Evolutionary conservation across 2,329 filamentous ascomycete genomes (phyloP), one percentile per base, ranked within the genome.

Genomic region (Microdochium trichocladiopsis): DNA sequence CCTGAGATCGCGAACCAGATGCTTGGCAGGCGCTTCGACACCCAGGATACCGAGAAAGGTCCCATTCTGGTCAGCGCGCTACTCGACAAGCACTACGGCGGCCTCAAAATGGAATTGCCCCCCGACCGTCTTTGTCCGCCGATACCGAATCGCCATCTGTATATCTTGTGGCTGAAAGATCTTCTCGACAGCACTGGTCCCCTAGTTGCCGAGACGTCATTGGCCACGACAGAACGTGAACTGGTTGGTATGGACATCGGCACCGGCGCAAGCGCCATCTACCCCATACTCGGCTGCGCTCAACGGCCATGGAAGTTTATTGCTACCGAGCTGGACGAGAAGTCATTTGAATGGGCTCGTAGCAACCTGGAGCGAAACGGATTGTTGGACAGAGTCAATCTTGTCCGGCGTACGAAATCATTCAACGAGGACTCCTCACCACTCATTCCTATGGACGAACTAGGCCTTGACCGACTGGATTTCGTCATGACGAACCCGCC

Each of bases 401-500:
- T 96, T 0, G 61, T 90, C 0, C 66, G 77, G 41, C 83, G 83
- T 1, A 66, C 71, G 0, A 59, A 72, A 0, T 23, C 47, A 16
- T 22, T 11, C 43, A 11, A 22, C 43, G 43, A 22, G 8, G 59
- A 72, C 0, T 63, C 71, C 0, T 80, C 78, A 33, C 60, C 72
- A 0, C 70, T 96, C 2, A 76, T 97, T 5, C 84, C 87, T 0
- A 63, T 90, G 0, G 72, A 83, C 37, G 74, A 75, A 0, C 63
- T 84, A 1, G 68, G 66, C 22, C 64, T 80, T 4, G 64, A 71
- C 8, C 63, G 56, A 2, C 74, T 95, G 45, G 86, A 93, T 64
- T 96, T 97, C 65, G 84, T 82, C 53, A 95, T 97, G 84, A 93
- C 87, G 57, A 99, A 99, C 59, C 94, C 94, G 0, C 94, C 94